Conservation (phyloP, 2,329 filamentous ascomycete genomes). For the Sordariomycetes sp. region DNA sequence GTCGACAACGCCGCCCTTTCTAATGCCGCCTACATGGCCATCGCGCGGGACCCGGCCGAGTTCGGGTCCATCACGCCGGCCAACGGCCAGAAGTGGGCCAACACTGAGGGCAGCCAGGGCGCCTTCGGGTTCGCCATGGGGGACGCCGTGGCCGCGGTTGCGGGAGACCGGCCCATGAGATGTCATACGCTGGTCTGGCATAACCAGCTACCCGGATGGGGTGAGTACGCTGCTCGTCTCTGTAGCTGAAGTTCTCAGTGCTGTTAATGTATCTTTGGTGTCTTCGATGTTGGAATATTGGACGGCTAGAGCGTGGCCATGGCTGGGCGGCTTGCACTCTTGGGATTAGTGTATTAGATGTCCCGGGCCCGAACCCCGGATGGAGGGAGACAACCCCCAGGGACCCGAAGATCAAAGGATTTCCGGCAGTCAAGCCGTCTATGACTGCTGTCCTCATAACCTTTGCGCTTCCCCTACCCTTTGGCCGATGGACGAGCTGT, state of each 20-base stretch:
- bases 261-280: too few species aligned
- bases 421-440: too few species aligned
- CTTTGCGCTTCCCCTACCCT: neutral
- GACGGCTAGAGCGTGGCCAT: too few species aligned
- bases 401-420: too few species aligned
- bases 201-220: constrained; percentile 19
- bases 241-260: too few species aligned
- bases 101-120: constrained; percentile 44
- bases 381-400: too few species aligned
- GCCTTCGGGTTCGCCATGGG: constrained; percentile 48
- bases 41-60: constrained; percentile 42
- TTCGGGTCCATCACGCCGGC: constrained; percentile 56
- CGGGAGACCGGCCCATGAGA: constrained; percentile 37
- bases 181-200: constrained; percentile 51
- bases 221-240: neutral
- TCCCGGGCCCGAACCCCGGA: too few species aligned
- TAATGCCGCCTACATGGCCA: constrained; percentile 42
- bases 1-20: constrained; percentile 46
- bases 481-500: neutral
- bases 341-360: too few species aligned
- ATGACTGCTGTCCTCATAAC: too few species aligned
- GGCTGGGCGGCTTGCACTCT: too few species aligned
- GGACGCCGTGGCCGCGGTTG: constrained; percentile 39
- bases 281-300: too few species aligned
- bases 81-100: constrained; percentile 55